These are phyloP conservation scores for Mallotus repandus DNA, from an alignment of 441 rosid species.

Conservation along the genomic window DNA sequence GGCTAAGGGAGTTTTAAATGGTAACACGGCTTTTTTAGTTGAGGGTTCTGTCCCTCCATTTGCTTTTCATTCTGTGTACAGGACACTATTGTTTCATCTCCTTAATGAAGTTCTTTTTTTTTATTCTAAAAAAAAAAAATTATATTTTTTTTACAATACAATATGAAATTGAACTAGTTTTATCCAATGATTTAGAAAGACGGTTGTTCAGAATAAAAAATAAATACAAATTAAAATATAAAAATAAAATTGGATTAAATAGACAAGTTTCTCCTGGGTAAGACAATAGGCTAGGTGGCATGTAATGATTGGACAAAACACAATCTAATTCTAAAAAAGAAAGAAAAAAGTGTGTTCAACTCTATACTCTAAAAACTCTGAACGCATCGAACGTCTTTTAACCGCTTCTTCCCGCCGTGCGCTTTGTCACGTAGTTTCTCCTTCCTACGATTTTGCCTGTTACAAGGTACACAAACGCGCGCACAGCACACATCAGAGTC, in stretches of 20 bases:
- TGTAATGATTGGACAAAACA: slow-evolving; percentile 8
- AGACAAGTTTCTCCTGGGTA: background rate
- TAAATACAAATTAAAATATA: background rate
- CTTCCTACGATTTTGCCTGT: background rate
- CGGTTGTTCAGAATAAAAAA: too few relatives aligned
- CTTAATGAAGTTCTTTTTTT: too few relatives aligned
- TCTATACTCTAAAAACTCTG: background rate
- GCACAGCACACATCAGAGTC: too few relatives aligned
- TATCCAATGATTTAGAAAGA: too few relatives aligned
- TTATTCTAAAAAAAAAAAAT: too few relatives aligned
- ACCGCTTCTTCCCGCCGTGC: slow-evolving; percentile 8
- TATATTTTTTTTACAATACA: too few relatives aligned
- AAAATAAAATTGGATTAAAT: background rate
- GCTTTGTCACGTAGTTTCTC: background rate
- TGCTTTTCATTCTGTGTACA: too few relatives aligned
- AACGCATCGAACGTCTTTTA: background rate
- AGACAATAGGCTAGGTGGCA: slow-evolving; percentile 17
- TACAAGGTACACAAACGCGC: background rate
- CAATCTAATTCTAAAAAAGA: background rate
- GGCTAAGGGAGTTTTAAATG: too few relatives aligned
- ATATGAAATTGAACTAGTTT: too few relatives aligned
- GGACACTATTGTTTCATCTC: too few relatives aligned
- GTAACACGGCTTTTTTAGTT: too few relatives aligned
- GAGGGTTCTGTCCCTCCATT: too few relatives aligned
- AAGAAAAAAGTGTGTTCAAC: background rate